Percentiles rank a stretch among this genome's conserved stretches.
phyloP scores from a whole-genome alignment of 768 basidiomycete genomes.

The Chiua virens region DNA sequence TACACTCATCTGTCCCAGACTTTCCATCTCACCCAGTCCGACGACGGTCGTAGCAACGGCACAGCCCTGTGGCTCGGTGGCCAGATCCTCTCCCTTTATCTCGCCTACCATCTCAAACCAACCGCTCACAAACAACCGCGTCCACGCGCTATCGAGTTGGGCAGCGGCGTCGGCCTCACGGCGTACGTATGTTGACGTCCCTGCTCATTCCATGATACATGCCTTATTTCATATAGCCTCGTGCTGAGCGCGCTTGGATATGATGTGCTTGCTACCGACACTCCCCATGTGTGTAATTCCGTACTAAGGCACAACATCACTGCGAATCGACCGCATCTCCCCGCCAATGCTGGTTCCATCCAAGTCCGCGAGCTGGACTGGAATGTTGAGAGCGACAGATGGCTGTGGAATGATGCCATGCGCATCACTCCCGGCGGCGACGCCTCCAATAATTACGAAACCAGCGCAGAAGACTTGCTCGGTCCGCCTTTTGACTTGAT shows the following conservation, averaged over 20 bases:
- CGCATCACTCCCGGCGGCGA: conserved; percentile 38
- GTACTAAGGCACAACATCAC: conserved; percentile 66
- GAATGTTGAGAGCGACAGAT: conserved; percentile 53
- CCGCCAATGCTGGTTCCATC: conserved; percentile 43
- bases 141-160: conserved; percentile 67
- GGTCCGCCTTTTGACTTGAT: conserved; percentile 73
- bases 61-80: conserved; percentile 85
- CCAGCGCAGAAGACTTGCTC: conserved; percentile 27
- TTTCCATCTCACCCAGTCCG: conserved; percentile 55
- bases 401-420: conserved; percentile 48
- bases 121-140: conserved; percentile 10
- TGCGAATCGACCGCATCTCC: conserved; percentile 40
- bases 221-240: conserved; percentile 32
- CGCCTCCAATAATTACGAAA: conserved; percentile 12
- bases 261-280: conserved; percentile 77
- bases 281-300: conserved; percentile 56
- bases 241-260: conserved; percentile 68
- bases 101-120: conserved; percentile 42
- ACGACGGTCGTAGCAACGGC: conserved; percentile 69
- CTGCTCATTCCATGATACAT: background rate
- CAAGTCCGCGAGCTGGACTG: conserved; percentile 71
- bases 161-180: conserved; percentile 79
- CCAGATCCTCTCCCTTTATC: conserved; percentile 68
- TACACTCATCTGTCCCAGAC: conserved; percentile 38
- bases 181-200: conserved; percentile 48